A percentile compares a stretch with the other conserved stretches of the same genome.
Conservation (phyloP, 148 eudicot genomes). For the Chenopodium album region DNA sequence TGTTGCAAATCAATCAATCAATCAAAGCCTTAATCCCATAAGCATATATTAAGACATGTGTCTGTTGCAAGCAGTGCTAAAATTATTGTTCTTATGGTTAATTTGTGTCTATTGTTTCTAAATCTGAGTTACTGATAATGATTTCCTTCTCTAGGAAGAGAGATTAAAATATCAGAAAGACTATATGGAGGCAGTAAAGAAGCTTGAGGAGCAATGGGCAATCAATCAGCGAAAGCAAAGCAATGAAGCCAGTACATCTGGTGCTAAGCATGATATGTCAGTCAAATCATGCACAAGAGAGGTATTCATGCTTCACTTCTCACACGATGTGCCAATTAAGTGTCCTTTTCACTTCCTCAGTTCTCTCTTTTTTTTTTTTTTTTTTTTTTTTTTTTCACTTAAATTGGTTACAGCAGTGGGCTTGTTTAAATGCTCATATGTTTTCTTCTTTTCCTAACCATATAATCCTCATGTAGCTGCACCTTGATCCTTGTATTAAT, state of each 20-base stretch:
- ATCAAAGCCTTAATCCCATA: no score
- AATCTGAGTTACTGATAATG: constrained; percentile 14
- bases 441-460: neutral
- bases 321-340: neutral
- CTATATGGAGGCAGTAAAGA: constrained; percentile 62
- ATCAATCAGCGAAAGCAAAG: constrained; percentile 46
- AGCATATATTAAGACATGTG: no score
- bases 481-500: neutral
- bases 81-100: neutral
- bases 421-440: neutral
- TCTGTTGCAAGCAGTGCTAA: neutral
- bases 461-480: neutral
- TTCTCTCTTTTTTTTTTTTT: neutral
- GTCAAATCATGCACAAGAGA: constrained; percentile 35
- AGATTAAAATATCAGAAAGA: constrained; percentile 56
- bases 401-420: neutral
- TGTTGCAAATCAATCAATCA: neutral
- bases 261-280: constrained; percentile 34
- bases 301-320: constrained; percentile 33
- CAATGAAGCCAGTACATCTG: constrained; percentile 37
- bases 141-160: constrained; percentile 53
- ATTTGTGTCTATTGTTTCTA: constrained; percentile 3
- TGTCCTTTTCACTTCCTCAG: neutral
- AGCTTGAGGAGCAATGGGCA: constrained; percentile 66
- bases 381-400: neutral